Evolutionary conservation across 176 grass and related monocot species (phyloP), one percentile per base, ranked within the genome.

Genomic region (Rhynchospora pubera): DNA sequence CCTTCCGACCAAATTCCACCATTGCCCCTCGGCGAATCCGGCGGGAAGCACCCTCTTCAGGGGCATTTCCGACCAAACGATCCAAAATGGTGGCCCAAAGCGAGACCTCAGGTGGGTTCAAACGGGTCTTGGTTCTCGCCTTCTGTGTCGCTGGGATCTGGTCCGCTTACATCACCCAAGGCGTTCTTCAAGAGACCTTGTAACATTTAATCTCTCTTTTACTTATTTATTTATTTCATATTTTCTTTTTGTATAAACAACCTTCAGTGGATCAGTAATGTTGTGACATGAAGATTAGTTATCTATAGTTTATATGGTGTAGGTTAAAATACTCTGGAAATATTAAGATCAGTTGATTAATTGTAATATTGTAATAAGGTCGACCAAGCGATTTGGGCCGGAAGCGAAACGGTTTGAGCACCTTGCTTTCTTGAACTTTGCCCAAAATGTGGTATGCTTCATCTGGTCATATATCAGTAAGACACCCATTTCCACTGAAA

Each of bases 91-190:
- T 24, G 28, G 79, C 21, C 7, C 57, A 65, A 50, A 28, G 22
- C 1, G 61, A 67, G 5, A 3, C 61, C 43, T 80, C 78, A 4
- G 52, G 70, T 11, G 46, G 82, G 50, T 83, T 75, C 52, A 34
- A 76, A 60, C 93, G 97, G 79, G 80, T 93, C 61, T 65, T 93
- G 77, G 86, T 98, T 28, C 95, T 98, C 22, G 84, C 79, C 63
- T 96, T 99, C 86, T 99, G 97, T 79, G 91, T 96, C 80, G 87
- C 76, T 24, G 97, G 97, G 79, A 99, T 99, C 89, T 99, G 97
- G 89, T 91, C 89, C 11, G 86, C 97, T 58, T 99, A 99, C 79
- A 96, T 99, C 84, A 93, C 90, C 82, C 97, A 99, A 81, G 97
- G 93, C 56, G 86, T 99, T 82, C 89, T 99, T 6, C 97, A 99